A percentile compares a stretch with the other conserved stretches of the same genome.
Evolutionary conservation across 2,329 filamentous ascomycete genomes (phyloP).

Genomic region (Helotiales sp.): DNA sequence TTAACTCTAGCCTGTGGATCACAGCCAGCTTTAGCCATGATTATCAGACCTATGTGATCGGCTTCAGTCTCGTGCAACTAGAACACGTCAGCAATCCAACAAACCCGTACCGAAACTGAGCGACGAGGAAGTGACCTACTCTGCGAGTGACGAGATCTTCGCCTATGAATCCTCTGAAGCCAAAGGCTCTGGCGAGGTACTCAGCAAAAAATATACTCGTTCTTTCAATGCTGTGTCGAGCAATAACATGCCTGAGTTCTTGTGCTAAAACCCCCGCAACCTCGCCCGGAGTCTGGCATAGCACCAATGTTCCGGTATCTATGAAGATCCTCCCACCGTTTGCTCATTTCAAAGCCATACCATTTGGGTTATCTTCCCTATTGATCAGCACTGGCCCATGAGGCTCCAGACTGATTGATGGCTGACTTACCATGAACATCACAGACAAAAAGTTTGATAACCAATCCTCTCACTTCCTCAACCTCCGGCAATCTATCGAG

Average conservation of each 20-base stretch:
- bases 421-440: conserved; percentile 4
- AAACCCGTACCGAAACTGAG: no score
- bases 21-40: conserved; percentile 10
- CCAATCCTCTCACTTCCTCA: background rate
- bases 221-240: conserved; percentile 2
- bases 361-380: conserved; percentile 1
- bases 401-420: background rate
- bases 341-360: background rate
- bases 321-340: conserved; percentile 10
- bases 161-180: conserved; percentile 7
- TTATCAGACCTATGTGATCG: conserved; percentile 10
- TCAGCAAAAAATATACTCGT: background rate
- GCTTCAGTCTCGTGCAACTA: conserved; percentile 10
- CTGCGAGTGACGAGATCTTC: conserved; percentile 6
- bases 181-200: conserved; percentile 1
- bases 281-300: conserved; percentile 2
- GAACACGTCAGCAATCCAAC: background rate
- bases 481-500: background rate
- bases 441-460: conserved; percentile 8
- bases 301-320: conserved; percentile 1
- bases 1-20: conserved; percentile 9
- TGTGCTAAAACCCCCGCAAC: conserved; percentile 10
- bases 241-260: conserved; percentile 11
- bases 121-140: no score
- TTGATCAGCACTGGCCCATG: background rate